Percentiles rank a stretch among this genome's conserved stretches.
Conservation (phyloP, 495 filamentous ascomycete species). For the Podospora pseudoanserina region DNA sequence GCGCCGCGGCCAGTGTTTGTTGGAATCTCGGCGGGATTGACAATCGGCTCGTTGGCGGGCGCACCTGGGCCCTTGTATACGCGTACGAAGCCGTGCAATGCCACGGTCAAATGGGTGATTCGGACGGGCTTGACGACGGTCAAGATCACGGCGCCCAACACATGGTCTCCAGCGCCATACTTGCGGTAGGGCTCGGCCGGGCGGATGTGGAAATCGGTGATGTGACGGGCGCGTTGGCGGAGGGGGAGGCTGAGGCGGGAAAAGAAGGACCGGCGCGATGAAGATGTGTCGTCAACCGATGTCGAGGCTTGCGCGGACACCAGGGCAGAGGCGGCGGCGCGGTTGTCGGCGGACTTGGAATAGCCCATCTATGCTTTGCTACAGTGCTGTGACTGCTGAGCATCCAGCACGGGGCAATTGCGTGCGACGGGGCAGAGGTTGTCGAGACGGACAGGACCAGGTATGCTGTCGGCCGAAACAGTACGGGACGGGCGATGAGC, state of each 20-base stretch:
- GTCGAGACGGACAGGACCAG: neutral
- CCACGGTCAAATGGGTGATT: conserved; percentile 86
- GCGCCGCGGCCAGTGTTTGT: conserved; percentile 47
- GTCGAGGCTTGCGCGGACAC: conserved; percentile 28
- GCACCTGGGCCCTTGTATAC: conserved; percentile 74
- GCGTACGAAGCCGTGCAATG: conserved; percentile 83
- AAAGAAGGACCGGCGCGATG: conserved; percentile 37
- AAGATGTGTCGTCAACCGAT: conserved; percentile 22
- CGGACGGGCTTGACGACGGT: conserved; percentile 76
- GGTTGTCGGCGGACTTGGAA: conserved; percentile 32
- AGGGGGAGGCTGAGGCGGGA: conserved; percentile 53
- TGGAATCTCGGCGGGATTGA: conserved; percentile 41
- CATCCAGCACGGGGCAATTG: neutral
- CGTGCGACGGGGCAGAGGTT: neutral
- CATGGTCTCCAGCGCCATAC: conserved; percentile 64
- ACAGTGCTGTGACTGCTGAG: conserved; percentile 5
- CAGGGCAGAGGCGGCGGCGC: conserved; percentile 29
- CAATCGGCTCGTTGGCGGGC: conserved; percentile 54
- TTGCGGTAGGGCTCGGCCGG: conserved; percentile 85
- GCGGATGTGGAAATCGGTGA: conserved; percentile 77
- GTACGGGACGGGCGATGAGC: neutral
- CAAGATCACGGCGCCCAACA: conserved; percentile 71
- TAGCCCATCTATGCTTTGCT: conserved; percentile 37
- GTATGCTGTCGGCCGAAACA: neutral
- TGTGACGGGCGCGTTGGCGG: conserved; percentile 61